Conservation (phyloP, 169 alveolate species). For the Plasmodium gonderi region DNA sequence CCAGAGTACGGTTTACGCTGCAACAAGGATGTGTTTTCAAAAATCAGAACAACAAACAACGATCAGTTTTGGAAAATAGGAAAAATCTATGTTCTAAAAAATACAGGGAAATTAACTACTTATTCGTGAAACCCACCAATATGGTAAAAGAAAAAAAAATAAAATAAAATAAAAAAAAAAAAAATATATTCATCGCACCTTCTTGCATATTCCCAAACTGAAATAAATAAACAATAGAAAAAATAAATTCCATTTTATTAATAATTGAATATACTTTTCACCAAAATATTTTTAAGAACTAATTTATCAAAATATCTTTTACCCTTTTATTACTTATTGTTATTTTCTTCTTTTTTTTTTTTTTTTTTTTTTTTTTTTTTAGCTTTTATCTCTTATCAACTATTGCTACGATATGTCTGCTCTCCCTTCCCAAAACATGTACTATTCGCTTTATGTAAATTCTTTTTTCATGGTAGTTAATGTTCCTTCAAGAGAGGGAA, state of each 20-base stretch:
- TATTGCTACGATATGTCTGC: background rate
- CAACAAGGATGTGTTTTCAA: background rate
- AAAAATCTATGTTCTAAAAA: background rate
- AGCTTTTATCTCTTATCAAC: background rate
- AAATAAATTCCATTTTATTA: background rate
- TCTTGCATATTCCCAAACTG: background rate
- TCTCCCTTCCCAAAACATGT: no score
- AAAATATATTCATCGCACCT: background rate
- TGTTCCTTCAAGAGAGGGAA: no score
- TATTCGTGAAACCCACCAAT: background rate
- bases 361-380: background rate
- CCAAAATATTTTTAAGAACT: background rate
- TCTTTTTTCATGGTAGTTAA: no score
- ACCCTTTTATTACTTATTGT: background rate
- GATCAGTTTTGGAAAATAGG: background rate
- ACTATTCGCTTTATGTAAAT: no score
- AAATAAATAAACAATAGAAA: background rate
- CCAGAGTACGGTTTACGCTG: no score
- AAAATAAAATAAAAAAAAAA: background rate
- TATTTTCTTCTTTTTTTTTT: background rate
- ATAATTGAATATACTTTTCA: background rate
- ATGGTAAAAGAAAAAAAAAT: background rate
- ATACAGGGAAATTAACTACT: background rate
- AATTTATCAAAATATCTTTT: background rate
- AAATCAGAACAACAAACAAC: background rate